Conservation (phyloP, 2,329 filamentous ascomycete genomes). For the Myrmaecium sp. region DNA sequence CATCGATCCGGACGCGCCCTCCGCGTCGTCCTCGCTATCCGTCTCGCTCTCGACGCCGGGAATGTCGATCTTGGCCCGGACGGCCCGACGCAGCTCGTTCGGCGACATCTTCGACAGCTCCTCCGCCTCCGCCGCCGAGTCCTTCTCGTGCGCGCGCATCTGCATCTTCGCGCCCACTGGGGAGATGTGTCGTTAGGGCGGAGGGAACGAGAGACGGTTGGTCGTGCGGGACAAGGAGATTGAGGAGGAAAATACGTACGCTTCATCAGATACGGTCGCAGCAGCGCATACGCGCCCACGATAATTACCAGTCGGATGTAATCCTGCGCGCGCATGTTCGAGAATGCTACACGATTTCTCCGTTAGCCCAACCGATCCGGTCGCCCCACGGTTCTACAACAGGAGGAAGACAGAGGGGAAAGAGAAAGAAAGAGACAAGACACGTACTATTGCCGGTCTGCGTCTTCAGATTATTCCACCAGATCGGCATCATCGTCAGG, state of each 20-base stretch:
- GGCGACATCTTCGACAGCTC: slow-evolving; percentile 20
- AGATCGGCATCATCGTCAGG: slow-evolving; percentile 12
- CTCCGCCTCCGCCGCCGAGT: slow-evolving; percentile 14
- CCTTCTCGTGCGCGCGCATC: slow-evolving; percentile 43
- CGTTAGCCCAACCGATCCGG: neutral
- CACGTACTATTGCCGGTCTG: slow-evolving; percentile 4
- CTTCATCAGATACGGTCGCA: slow-evolving; percentile 56
- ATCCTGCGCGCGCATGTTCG: slow-evolving; percentile 25
- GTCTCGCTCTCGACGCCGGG: slow-evolving; percentile 36
- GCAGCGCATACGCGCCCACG: slow-evolving; percentile 54
- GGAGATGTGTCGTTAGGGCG: no score
- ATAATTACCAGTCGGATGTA: slow-evolving; percentile 54
- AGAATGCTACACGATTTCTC: slow-evolving; percentile 18
- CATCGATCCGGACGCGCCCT: slow-evolving; percentile 25
- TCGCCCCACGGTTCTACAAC: neutral
- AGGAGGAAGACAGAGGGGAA: neutral
- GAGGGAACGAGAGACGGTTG: neutral
- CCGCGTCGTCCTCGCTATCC: slow-evolving; percentile 23
- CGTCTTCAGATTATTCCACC: slow-evolving; percentile 18
- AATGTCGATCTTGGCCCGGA: slow-evolving; percentile 32
- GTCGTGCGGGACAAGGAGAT: neutral
- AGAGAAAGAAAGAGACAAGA: neutral
- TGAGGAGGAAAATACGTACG: slow-evolving; percentile 6
- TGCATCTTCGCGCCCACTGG: slow-evolving; percentile 46
- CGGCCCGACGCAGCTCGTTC: slow-evolving; percentile 17